phyloP scores from a whole-genome alignment of 2,329 filamentous ascomycete species.

The Fusarium caatingaense region DNA sequence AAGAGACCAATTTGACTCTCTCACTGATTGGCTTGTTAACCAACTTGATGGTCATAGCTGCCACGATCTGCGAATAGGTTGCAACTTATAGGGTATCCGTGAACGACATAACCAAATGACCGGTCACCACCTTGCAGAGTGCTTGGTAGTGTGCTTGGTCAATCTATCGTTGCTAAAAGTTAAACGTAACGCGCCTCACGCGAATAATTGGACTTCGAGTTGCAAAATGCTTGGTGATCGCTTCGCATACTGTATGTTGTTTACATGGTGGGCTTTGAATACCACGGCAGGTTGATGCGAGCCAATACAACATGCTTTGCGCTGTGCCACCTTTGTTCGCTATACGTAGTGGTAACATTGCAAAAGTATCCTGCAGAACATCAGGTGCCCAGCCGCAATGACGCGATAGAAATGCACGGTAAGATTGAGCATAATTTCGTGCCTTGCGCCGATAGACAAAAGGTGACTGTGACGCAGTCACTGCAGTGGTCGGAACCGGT shows the following conservation, averaged over 20 bases:
- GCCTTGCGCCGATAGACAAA: slow-evolving; percentile 33
- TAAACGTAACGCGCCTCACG: slow-evolving; percentile 21
- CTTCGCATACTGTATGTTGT: slow-evolving; percentile 14
- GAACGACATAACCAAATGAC: neutral
- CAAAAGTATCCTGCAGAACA: slow-evolving; percentile 43
- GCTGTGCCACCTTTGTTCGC: slow-evolving; percentile 42
- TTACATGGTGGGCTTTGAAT: slow-evolving; percentile 24
- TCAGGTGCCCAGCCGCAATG: slow-evolving; percentile 45
- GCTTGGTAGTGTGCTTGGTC: neutral
- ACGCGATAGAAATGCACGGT: slow-evolving; percentile 44
- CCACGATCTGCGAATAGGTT: slow-evolving; percentile 11
- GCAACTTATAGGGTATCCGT: slow-evolving; percentile 21
- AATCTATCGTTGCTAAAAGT: neutral
- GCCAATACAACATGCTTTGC: slow-evolving; percentile 39
- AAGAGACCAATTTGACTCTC: slow-evolving; percentile 3
- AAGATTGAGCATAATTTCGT: slow-evolving; percentile 44
- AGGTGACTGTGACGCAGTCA: slow-evolving; percentile 28
- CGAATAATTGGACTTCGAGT: slow-evolving; percentile 21
- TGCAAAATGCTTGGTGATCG: neutral
- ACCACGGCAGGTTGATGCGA: slow-evolving; percentile 20
- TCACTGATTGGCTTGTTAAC: slow-evolving; percentile 8
- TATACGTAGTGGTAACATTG: slow-evolving; percentile 39
- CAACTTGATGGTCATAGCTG: slow-evolving; percentile 11
- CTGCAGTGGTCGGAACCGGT: slow-evolving; percentile 21
- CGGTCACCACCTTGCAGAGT: slow-evolving; percentile 3